These are phyloP conservation scores for Cystobasidium pallidum DNA, from an alignment of 1,284 basidiomycete genomes.

Conservation along the genomic window DNA sequence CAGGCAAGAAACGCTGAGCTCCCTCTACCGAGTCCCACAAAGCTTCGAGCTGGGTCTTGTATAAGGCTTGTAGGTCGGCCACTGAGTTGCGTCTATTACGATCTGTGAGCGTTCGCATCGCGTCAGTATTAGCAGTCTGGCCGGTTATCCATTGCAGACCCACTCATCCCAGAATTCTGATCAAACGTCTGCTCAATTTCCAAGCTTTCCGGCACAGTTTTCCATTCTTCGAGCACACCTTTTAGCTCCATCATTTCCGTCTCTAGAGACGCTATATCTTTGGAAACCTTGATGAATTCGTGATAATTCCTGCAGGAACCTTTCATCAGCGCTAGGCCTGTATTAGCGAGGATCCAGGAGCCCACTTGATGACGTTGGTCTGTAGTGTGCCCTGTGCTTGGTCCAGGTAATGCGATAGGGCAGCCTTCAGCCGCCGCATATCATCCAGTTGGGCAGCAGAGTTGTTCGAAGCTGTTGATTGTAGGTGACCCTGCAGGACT, in stretches of 20 bases:
- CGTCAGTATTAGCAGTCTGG: constrained; percentile 56
- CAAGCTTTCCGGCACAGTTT: constrained; percentile 86
- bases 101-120: constrained; percentile 55
- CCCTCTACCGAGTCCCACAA: constrained; percentile 91
- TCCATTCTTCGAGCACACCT: constrained; percentile 90
- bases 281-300: constrained; percentile 94
- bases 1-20: constrained; percentile 92
- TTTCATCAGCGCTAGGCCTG: neutral
- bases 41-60: constrained; percentile 88
- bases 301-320: constrained; percentile 67
- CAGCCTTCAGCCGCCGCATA: constrained; percentile 33
- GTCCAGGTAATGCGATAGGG: constrained; percentile 24
- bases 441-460: constrained; percentile 29
- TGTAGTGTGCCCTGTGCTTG: constrained; percentile 30
- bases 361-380: constrained; percentile 38
- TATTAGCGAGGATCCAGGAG: neutral
- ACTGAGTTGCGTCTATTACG: constrained; percentile 71
- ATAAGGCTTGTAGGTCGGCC: constrained; percentile 88
- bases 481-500: constrained; percentile 32
- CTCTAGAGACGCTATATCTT: constrained; percentile 93
- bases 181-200: constrained; percentile 64
- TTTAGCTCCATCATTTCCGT: constrained; percentile 98
- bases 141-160: neutral
- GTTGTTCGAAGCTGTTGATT: neutral
- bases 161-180: constrained; percentile 27